A percentile compares a stretch with the other conserved stretches of the same genome.
Conservation (phyloP, 129 eudicot genomes). For the Flaveria robusta region DNA sequence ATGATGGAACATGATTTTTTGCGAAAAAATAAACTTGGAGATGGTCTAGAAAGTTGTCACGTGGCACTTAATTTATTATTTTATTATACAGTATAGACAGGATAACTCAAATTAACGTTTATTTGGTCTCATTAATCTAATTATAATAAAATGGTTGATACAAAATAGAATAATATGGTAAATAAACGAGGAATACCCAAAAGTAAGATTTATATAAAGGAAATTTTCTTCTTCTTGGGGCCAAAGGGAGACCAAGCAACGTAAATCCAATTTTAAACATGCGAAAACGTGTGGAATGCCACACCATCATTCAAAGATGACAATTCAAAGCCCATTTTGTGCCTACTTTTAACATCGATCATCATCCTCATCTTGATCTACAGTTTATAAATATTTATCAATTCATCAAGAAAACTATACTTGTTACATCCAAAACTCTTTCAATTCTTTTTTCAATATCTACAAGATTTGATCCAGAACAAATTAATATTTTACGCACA, state of each 20-base stretch:
- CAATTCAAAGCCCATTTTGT: not conserved
- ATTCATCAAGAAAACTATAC: not conserved
- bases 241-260: not conserved
- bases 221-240: not conserved
- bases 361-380: not conserved
- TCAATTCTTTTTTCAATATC: not conserved
- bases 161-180: too few species aligned
- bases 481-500: not conserved
- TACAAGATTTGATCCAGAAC: not conserved
- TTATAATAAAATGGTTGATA: too few species aligned
- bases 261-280: too few species aligned
- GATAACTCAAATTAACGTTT: too few species aligned
- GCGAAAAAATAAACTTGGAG: too few species aligned
- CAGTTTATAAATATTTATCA: not conserved
- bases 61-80: too few species aligned
- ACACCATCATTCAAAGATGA: conserved; percentile 9
- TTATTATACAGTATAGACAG: too few species aligned
- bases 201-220: not conserved
- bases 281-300: not conserved
- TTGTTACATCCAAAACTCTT: not conserved
- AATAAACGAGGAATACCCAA: too few species aligned
- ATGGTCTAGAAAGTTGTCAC: too few species aligned
- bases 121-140: too few species aligned
- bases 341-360: not conserved
- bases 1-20: too few species aligned